Evolutionary conservation across 805 yeast species (phyloP).

Genomic region (Ogataea polymorpha): DNA sequence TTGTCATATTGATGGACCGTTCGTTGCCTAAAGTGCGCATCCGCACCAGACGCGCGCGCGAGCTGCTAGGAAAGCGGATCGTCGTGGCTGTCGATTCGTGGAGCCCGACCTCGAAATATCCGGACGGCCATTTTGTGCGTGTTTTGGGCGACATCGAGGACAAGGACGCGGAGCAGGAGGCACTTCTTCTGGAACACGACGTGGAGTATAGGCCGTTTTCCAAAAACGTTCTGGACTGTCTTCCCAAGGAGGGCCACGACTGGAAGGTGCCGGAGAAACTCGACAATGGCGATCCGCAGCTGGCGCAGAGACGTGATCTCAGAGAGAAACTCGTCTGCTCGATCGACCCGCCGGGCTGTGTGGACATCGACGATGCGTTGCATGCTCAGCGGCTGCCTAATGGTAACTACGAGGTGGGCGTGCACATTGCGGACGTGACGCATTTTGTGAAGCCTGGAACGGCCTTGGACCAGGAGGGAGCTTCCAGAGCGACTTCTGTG

Average conservation of each 20-base stretch:
- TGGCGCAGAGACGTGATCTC: conserved; percentile 72
- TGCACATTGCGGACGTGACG: conserved; percentile 98
- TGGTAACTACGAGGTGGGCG: conserved; percentile 97
- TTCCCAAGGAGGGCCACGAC: conserved; percentile 89
- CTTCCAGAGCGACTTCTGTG: conserved; percentile 95
- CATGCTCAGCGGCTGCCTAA: conserved; percentile 84
- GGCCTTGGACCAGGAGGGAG: conserved; percentile 92
- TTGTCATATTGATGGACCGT: conserved; percentile 86
- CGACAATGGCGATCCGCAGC: conserved; percentile 49
- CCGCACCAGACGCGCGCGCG: conserved; percentile 80
- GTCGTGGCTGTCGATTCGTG: conserved; percentile 92
- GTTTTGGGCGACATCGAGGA: conserved; percentile 87
- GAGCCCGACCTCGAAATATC: conserved; percentile 79
- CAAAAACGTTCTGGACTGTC: conserved; percentile 83
- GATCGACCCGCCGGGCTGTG: conserved; percentile 97
- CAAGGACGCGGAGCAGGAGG: conserved; percentile 94
- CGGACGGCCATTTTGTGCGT: conserved; percentile 93
- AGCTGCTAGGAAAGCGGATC: conserved; percentile 82
- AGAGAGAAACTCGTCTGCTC: conserved; percentile 90
- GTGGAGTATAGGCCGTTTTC: conserved; percentile 96
- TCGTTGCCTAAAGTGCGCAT: conserved; percentile 84
- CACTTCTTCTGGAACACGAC: conserved; percentile 87
- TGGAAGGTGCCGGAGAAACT: conserved; percentile 82
- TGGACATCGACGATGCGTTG: conserved; percentile 96
- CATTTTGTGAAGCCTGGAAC: conserved; percentile 94